phyloP scores from a whole-genome alignment of 768 basidiomycete genomes.

The Mycena galopus region DNA sequence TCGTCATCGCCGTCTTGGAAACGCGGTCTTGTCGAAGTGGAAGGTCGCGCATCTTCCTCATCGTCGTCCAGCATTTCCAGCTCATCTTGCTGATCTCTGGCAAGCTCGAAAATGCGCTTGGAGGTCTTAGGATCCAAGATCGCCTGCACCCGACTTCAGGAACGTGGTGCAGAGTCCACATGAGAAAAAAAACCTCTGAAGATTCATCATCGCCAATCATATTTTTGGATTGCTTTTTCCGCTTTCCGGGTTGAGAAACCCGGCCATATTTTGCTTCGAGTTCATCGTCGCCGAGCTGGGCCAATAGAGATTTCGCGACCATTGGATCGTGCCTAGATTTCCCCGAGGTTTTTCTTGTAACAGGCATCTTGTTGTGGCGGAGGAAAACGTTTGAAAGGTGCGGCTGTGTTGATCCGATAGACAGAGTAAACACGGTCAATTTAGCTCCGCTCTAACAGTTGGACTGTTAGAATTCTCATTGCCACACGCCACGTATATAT shows the following conservation, averaged over 20 bases:
- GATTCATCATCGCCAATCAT: slow-evolving; percentile 55
- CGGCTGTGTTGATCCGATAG: neutral
- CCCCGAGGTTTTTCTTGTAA: slow-evolving; percentile 44
- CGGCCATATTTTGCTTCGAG: slow-evolving; percentile 82
- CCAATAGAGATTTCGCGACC: slow-evolving; percentile 59
- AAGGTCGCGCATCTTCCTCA: slow-evolving; percentile 56
- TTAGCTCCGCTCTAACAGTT: neutral
- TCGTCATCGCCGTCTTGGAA: slow-evolving; percentile 69
- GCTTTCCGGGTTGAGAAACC: slow-evolving; percentile 80
- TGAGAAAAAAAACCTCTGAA: slow-evolving; percentile 59
- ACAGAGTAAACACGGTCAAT: neutral
- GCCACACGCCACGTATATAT: slow-evolving; percentile 21
- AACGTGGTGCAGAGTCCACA: slow-evolving; percentile 18
- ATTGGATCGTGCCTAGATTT: slow-evolving; percentile 85
- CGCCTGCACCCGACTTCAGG: slow-evolving; percentile 56
- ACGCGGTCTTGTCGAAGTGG: slow-evolving; percentile 50
- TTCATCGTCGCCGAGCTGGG: slow-evolving; percentile 88
- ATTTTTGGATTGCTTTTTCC: slow-evolving; percentile 68
- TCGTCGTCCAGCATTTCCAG: slow-evolving; percentile 74
- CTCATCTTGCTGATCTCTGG: slow-evolving; percentile 93
- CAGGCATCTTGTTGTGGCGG: slow-evolving; percentile 77
- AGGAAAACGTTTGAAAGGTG: neutral
- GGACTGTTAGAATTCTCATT: too few species aligned
- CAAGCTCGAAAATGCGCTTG: slow-evolving; percentile 90
- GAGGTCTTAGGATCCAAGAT: slow-evolving; percentile 88